Conservation (phyloP, 2,329 filamentous ascomycete genomes). For the Arthroderma sp. region DNA sequence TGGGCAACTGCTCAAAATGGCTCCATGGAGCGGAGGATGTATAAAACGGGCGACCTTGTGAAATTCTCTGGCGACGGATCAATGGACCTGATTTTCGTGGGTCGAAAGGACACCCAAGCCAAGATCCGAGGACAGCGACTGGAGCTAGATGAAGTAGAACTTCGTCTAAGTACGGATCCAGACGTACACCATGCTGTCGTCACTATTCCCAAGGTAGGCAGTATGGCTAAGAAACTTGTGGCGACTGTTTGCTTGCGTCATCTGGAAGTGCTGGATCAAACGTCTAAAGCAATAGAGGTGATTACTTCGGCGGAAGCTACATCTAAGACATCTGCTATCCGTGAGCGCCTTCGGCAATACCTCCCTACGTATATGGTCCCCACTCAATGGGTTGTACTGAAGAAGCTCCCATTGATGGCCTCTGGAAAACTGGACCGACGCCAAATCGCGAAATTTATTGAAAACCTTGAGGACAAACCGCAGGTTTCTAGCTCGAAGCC, state of each 20-base stretch:
- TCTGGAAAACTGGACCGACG: slow-evolving; percentile 17
- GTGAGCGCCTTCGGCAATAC: slow-evolving; percentile 9
- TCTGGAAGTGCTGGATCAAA: neutral
- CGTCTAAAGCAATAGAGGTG: slow-evolving; percentile 3
- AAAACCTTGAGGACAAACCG: slow-evolving; percentile 4
- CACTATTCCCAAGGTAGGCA: slow-evolving; percentile 4
- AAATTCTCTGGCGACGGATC: slow-evolving; percentile 14
- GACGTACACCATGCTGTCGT: slow-evolving; percentile 6
- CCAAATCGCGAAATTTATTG: slow-evolving; percentile 10
- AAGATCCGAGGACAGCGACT: slow-evolving; percentile 18
- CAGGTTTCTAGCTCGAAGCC: neutral
- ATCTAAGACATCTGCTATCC: slow-evolving; percentile 1
- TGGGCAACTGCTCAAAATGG: slow-evolving; percentile 9
- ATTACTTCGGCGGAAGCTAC: slow-evolving; percentile 3
- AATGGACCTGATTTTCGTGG: slow-evolving; percentile 15
- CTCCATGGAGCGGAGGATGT: slow-evolving; percentile 8
- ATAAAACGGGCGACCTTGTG: slow-evolving; percentile 20
- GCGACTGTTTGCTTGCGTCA: slow-evolving; percentile 4
- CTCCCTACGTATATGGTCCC: slow-evolving; percentile 18
- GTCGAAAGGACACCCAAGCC: slow-evolving; percentile 18
- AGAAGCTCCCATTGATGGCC: slow-evolving; percentile 13
- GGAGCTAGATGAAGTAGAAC: slow-evolving; percentile 18
- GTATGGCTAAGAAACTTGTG: slow-evolving; percentile 7
- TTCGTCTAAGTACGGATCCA: slow-evolving; percentile 10
- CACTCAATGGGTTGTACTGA: slow-evolving; percentile 12